Percentiles rank a stretch among this genome's conserved stretches.
These are phyloP conservation scores for Blastomyces silverae DNA, from an alignment of 2,329 filamentous ascomycete species.

Conservation along the genomic window DNA sequence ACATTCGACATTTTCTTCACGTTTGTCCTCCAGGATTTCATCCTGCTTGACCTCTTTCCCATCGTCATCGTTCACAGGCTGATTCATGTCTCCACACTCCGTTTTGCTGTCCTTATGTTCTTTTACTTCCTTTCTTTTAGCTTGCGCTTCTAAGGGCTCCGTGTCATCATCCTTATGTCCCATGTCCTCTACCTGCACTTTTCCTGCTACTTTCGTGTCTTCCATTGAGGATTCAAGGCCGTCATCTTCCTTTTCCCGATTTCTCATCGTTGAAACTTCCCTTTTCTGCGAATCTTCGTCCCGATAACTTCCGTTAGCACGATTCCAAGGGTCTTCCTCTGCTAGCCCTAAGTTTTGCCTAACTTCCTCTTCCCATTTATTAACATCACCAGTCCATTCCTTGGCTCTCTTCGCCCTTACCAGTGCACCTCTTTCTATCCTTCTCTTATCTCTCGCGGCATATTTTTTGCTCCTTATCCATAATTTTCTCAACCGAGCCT, in stretches of 20 bases:
- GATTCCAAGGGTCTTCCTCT: background rate
- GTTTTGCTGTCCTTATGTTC: background rate
- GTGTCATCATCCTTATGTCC: background rate
- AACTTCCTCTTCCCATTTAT: conserved; percentile 7
- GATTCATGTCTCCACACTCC: background rate
- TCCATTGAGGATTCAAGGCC: background rate
- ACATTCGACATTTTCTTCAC: background rate
- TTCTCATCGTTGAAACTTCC: background rate
- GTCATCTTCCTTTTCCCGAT: background rate
- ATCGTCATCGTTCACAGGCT: background rate
- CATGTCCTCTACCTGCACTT: background rate
- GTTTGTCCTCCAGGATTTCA: background rate
- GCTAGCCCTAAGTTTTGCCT: background rate
- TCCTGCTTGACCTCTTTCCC: background rate
- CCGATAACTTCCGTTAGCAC: background rate
- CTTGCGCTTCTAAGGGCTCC: background rate
- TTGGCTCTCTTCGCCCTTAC: conserved; percentile 17
- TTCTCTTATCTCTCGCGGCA: conserved; percentile 28
- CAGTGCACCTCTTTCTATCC: conserved; percentile 26
- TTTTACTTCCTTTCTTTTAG: background rate
- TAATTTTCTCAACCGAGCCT: conserved; percentile 36
- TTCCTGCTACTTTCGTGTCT: background rate
- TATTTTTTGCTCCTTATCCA: conserved; percentile 38
- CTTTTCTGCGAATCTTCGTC: background rate
- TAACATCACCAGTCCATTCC: background rate